These are phyloP conservation scores for Claviceps sp. DNA, from an alignment of 2,329 filamentous ascomycete species.

Conservation along the genomic window DNA sequence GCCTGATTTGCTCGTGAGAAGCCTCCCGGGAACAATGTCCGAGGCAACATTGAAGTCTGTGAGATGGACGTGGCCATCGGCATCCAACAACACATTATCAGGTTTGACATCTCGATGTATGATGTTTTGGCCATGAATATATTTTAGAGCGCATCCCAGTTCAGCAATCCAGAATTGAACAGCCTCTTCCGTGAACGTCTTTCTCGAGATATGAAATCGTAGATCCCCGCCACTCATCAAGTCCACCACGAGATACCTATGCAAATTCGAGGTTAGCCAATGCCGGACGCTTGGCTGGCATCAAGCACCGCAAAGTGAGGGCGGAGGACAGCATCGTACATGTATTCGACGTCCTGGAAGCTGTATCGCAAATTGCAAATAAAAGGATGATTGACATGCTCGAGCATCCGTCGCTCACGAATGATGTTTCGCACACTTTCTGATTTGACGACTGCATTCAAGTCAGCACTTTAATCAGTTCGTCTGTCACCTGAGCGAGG, in stretches of 20 bases:
- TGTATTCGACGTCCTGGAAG: constrained; percentile 98
- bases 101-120: constrained; percentile 88
- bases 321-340: constrained; percentile 44
- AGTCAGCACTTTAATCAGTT: neutral
- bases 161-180: constrained; percentile 96
- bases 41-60: constrained; percentile 99
- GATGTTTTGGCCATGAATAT: constrained; percentile 75
- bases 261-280: neutral
- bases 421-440: constrained; percentile 98
- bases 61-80: constrained; percentile 87
- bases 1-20: constrained; percentile 88
- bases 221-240: constrained; percentile 96
- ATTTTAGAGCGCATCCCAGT: constrained; percentile 78
- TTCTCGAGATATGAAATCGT: constrained; percentile 93
- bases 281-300: neutral
- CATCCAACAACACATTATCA: constrained; percentile 79
- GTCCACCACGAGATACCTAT: constrained; percentile 91
- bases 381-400: constrained; percentile 95
- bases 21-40: constrained; percentile 70
- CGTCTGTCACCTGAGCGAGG: too few relatives aligned
- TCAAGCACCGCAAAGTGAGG: neutral
- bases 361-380: constrained; percentile 97
- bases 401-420: constrained; percentile 91
- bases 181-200: constrained; percentile 94
- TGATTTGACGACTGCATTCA: constrained; percentile 70